Evolutionary conservation across 495 filamentous ascomycete species (phyloP), one percentile per base, ranked within the genome.

Genomic region (Tetracladium setigerum): DNA sequence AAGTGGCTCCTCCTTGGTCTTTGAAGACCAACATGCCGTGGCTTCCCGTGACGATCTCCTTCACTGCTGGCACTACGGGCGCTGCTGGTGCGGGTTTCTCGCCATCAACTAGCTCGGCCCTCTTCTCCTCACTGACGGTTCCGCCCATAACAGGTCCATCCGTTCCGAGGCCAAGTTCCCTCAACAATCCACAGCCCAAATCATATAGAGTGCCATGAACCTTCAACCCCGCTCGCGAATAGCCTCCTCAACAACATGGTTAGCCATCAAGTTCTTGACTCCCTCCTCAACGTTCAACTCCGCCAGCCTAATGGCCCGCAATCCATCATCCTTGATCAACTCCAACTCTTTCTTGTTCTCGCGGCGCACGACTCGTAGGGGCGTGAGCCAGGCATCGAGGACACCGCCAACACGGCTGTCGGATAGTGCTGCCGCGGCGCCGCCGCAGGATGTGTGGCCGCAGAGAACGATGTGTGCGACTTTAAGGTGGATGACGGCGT

Each of bases 391-490:
- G 1, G 79, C 80, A 62, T 94, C 88, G 40, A 95, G 65, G n/a
- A 86, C 71, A 14, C 74, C 77, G 4, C 87, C 88, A 16, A 94
- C 65, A 43, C 81, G 77, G 45, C 64, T 62, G 59, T 87, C 81
- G 11, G 70, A 69, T 41, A 95, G 70, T 0, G 86, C 77, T 0
- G 81, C 88, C 0, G 69, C 73, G 1, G 84, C 84, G 15, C 89
- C 89, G 14, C 89, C 89, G 67, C 89, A 95, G 41, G 66, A 65
- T 2, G 85, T 84, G 68, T 95, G 89, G 0, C 89, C 89, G 67
- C 84, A 90, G 17, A 95, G 73, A 38, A 95, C 79, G 31, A 95
- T 71, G 64, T 90, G 85, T 64, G 85, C 74, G 53, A 95, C 88
- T 40, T 81, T 80, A 30, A 95, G 72, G 58, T 82, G 67, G 24